phyloP scores from a whole-genome alignment of 805 yeast genomes.

The Kluyveromyces nonfermentans region DNA sequence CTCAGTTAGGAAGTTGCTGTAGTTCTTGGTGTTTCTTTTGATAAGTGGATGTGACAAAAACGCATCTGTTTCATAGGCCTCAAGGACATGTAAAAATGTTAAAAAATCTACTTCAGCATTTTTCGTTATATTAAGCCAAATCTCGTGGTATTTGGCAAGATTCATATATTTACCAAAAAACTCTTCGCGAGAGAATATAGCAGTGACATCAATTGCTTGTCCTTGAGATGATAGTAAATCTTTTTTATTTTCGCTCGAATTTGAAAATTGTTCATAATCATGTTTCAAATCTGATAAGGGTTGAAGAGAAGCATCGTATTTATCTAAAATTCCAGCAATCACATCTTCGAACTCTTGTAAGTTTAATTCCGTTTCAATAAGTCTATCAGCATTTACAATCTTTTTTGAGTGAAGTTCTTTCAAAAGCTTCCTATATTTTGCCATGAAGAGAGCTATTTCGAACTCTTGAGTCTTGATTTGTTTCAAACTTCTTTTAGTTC shows the following conservation, averaged over 20 bases:
- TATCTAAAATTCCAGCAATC: constrained; percentile 25
- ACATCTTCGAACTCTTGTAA: constrained; percentile 33
- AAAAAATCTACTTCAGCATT: constrained; percentile 35
- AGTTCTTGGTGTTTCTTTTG: constrained; percentile 28
- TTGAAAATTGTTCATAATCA: constrained; percentile 22
- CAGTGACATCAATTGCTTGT: constrained; percentile 38
- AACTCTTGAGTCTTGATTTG: constrained; percentile 55
- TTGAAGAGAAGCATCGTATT: constrained; percentile 22
- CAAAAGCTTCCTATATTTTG: constrained; percentile 34
- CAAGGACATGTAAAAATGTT: constrained; percentile 41
- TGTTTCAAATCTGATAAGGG: constrained; percentile 13
- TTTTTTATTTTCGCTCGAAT: constrained; percentile 7
- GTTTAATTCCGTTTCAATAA: constrained; percentile 16
- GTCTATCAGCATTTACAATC: constrained; percentile 3
- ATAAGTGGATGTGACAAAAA: constrained; percentile 20
- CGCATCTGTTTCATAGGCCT: constrained; percentile 29
- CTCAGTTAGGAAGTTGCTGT: constrained; percentile 36
- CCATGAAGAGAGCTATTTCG: constrained; percentile 47
- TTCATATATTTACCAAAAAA: constrained; percentile 57
- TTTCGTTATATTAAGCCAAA: constrained; percentile 40
- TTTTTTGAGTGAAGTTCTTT: constrained; percentile 12
- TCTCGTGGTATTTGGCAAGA: constrained; percentile 40
- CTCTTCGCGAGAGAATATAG: constrained; percentile 51
- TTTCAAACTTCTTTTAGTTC: constrained; percentile 35
- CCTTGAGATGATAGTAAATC: constrained; percentile 42